Conservation (phyloP, 768 basidiomycete genomes). For the Clathrus columnatus region DNA sequence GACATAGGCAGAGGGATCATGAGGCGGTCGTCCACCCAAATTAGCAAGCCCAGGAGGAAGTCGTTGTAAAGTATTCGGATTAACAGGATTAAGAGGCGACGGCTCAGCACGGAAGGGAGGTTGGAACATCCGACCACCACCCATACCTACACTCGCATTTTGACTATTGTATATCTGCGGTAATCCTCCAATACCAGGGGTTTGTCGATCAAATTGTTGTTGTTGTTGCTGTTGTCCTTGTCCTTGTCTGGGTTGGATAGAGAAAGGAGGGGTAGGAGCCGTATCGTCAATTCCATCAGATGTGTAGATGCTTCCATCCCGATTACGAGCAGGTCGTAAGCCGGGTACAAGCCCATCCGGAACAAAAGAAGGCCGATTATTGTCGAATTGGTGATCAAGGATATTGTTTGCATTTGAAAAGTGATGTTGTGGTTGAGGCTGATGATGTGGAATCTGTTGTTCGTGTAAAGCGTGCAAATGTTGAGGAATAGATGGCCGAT, state of each 20-base stretch:
- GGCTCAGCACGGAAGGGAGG: conserved; percentile 56
- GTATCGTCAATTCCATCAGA: conserved; percentile 41
- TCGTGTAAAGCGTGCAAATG: conserved; percentile 33
- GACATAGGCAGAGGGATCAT: conserved; percentile 61
- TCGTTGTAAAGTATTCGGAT: conserved; percentile 46
- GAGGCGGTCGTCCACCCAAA: conserved; percentile 72
- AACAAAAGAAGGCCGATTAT: conserved; percentile 51
- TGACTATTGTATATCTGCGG: conserved; percentile 1
- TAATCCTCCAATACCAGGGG: conserved; percentile 36
- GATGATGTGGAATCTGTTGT: conserved; percentile 23
- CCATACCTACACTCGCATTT: not conserved
- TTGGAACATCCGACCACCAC: conserved; percentile 19
- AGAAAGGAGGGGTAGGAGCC: conserved; percentile 37
- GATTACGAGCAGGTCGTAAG: conserved; percentile 54
- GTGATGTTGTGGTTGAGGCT: conserved; percentile 27
- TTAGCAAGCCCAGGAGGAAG: conserved; percentile 77
- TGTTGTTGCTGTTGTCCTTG: conserved; percentile 30
- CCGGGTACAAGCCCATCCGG: conserved; percentile 85
- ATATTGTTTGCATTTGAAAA: conserved; percentile 54
- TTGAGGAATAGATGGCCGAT: conserved; percentile 34
- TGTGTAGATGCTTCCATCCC: conserved; percentile 36
- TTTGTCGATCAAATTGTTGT: conserved; percentile 45
- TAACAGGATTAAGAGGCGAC: conserved; percentile 43
- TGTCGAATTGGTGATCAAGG: conserved; percentile 30
- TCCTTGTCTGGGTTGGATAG: conserved; percentile 36